Base-by-base conservation (phyloP, 2,329 filamentous ascomycete genomes). In the Botrytis hyacinthi region DNA sequence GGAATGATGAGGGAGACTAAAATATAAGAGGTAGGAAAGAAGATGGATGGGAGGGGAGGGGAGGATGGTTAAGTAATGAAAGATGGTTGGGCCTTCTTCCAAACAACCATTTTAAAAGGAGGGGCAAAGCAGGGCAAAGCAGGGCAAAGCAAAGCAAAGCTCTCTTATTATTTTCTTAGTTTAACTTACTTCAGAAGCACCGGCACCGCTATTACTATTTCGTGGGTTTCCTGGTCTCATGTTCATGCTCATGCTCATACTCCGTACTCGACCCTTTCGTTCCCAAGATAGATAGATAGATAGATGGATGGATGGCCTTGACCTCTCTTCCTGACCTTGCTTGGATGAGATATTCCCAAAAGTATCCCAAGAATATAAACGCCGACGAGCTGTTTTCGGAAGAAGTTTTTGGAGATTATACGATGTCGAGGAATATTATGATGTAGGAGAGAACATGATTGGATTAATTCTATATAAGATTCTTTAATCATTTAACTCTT, bases 301-400 rank as follows among this genome's bases (percentile, higher is more conserved):
- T 42, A 12, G 48, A 14, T n/a, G 2, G 48, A 60, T 46, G 1
- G 18, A 46, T 20, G 44, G 37, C 59, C 35, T 35, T 37, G 29
- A n/a, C 48, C 57, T 35, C 40, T 44, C 59, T 37, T 35, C 59
- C 35, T 26, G 26, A 37, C 60, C 60, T 62, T 62, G 35, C 35
- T n/a, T 16, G 60, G 35, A 62, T 37, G 32, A 37, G 35, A 35
- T 40, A 9, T 42, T 63, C 37, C 63, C 18, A 1, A n/a, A 18
- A 37, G 22, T n/a, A 3, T 20, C 44, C 7, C 35, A 67, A 66
- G 44, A 37, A 48, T 37, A 26, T 2, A 22, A 51, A 67, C 29
- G 44, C 32, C 63, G 44, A 67, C 29, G 63, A 67, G 63, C 63
- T 67, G 63, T 54, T 67, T 67, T 54, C 22, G 63, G 63, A 40